A percentile compares a stretch with the other conserved stretches of the same genome.
phyloP scores from a whole-genome alignment of 306 rosid species.

The Rosa persica region DNA sequence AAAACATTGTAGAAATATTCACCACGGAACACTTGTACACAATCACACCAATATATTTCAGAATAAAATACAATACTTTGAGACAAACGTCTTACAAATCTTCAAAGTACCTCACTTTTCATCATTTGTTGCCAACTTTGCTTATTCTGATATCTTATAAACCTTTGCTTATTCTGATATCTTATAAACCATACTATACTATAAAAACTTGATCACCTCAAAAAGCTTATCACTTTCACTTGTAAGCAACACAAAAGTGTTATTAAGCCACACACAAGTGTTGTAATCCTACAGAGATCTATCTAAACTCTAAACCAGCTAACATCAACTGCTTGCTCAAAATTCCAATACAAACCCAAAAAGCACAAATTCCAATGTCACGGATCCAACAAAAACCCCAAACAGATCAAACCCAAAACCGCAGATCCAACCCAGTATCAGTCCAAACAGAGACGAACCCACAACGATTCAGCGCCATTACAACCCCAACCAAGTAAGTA shows the following conservation, averaged over 20 bases:
- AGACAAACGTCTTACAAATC: not conserved
- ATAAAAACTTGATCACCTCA: not conserved
- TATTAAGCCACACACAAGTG: too few species aligned
- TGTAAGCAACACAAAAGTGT: too few species aligned
- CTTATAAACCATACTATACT: not conserved
- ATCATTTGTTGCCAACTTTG: not conserved
- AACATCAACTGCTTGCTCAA: not conserved
- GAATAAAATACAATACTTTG: not conserved
- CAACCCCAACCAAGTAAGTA: conserved; percentile 15
- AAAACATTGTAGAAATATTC: not conserved
- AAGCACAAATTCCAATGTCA: not conserved
- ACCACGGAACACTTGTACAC: not conserved
- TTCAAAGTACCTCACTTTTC: not conserved
- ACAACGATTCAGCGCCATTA: not conserved
- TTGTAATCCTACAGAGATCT: too few species aligned
- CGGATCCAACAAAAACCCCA: conserved; percentile 11
- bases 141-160: not conserved
- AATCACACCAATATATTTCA: not conserved
- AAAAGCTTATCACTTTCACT: not conserved
- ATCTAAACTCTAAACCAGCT: conserved; percentile 5
- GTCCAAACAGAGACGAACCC: conserved; percentile 8
- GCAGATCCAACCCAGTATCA: conserved; percentile 52
- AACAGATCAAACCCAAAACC: conserved; percentile 59
- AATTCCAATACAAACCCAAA: conserved; percentile 6
- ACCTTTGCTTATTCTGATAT: not conserved